Evolutionary conservation across 768 basidiomycete genomes (phyloP).

Genomic region (Mrakia blollopis): DNA sequence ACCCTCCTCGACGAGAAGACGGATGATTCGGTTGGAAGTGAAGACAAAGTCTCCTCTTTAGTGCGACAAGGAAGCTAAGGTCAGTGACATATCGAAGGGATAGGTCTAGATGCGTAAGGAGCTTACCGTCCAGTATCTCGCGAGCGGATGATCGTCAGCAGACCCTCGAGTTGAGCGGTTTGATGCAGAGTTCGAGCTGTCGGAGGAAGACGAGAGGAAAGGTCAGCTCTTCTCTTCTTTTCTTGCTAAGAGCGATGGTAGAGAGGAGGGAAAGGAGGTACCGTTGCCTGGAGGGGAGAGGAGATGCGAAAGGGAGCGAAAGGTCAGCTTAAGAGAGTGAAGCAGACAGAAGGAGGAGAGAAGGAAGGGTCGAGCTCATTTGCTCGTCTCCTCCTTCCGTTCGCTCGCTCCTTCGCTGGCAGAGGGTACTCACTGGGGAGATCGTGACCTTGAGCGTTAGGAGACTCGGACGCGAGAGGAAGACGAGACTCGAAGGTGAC

Average conservation of each 20-base stretch:
- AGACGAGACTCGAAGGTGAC: constrained; percentile 17
- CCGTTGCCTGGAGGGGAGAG: constrained; percentile 51
- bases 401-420: neutral
- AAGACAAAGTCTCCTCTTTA: constrained; percentile 90
- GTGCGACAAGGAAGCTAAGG: neutral
- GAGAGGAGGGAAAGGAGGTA: too few species aligned
- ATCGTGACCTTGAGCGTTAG: constrained; percentile 31
- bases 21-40: constrained; percentile 80
- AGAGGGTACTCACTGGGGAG: constrained; percentile 15
- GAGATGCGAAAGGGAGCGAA: neutral
- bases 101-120: neutral
- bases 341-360: neutral
- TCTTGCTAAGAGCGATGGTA: too few species aligned
- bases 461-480: constrained; percentile 31
- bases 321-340: too few species aligned
- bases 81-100: neutral
- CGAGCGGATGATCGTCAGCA: constrained; percentile 91
- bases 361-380: constrained; percentile 4
- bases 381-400: neutral
- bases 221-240: too few species aligned
- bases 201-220: too few species aligned
- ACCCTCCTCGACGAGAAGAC: constrained; percentile 52
- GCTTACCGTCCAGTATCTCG: constrained; percentile 64
- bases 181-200: constrained; percentile 72
- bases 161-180: constrained; percentile 87